A percentile compares a stretch with the other conserved stretches of the same genome.
Conservation (phyloP, 306 rosid species). For the Crotalaria pallida region DNA sequence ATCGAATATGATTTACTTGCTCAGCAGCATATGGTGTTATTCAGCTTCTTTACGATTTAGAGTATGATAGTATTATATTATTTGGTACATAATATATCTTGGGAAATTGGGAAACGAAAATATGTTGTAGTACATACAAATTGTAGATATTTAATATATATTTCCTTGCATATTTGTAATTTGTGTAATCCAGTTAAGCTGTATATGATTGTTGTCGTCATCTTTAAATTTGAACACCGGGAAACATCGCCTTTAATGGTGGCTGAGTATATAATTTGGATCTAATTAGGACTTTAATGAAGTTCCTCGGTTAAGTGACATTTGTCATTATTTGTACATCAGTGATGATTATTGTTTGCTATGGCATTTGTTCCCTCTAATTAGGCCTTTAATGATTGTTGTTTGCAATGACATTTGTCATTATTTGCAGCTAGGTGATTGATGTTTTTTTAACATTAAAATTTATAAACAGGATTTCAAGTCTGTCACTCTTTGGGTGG, state of each 20-base stretch:
- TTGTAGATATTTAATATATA: not conserved
- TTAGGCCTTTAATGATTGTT: too few relatives aligned
- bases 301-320: not conserved
- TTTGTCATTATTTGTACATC: not conserved
- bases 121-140: not conserved
- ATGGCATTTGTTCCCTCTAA: not conserved
- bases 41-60: not conserved
- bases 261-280: not conserved
- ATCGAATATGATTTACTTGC: not conserved
- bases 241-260: not conserved
- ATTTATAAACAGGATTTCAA: conserved; percentile 44
- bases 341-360: not conserved
- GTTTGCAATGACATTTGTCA: not conserved
- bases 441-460: not conserved
- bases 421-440: not conserved
- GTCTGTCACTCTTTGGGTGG: conserved; percentile 67
- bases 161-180: not conserved
- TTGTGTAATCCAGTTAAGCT: not conserved
- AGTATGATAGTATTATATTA: not conserved
- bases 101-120: not conserved
- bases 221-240: not conserved
- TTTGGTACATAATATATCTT: not conserved
- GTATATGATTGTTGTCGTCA: not conserved
- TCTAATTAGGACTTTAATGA: not conserved
- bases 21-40: not conserved